These are phyloP conservation scores for Zygosaccharomyces kombuchaensis DNA, from an alignment of 805 yeast genomes.

Conservation along the genomic window DNA sequence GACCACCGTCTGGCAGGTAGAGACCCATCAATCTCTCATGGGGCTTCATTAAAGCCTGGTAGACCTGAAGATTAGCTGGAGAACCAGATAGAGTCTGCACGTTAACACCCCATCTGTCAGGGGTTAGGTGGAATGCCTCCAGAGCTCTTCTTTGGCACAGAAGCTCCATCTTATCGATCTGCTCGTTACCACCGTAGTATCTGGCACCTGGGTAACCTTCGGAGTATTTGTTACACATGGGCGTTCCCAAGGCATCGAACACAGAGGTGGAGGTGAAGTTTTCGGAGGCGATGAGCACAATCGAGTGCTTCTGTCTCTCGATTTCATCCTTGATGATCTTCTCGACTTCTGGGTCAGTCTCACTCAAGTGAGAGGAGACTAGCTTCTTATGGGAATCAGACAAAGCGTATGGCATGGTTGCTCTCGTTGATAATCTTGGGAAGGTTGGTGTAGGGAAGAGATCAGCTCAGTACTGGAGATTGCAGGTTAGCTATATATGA, in stretches of 20 bases:
- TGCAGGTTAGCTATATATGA: neutral
- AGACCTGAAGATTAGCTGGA: slow-evolving; percentile 95
- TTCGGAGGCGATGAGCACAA: slow-evolving; percentile 93
- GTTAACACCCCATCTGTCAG: slow-evolving; percentile 94
- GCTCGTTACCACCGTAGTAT: slow-evolving; percentile 98
- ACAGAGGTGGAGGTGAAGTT: slow-evolving; percentile 96
- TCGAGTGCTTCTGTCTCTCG: slow-evolving; percentile 87
- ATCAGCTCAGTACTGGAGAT: neutral
- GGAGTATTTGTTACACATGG: slow-evolving; percentile 97
- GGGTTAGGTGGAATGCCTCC: slow-evolving; percentile 74
- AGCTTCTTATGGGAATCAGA: slow-evolving; percentile 61
- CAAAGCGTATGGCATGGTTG: slow-evolving; percentile 53
- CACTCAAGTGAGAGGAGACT: slow-evolving; percentile 53
- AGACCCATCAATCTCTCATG: slow-evolving; percentile 98
- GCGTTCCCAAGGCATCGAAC: slow-evolving; percentile 93
- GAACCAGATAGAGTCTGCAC: slow-evolving; percentile 96
- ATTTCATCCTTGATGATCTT: slow-evolving; percentile 73
- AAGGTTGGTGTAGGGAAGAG: neutral
- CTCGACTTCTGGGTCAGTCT: slow-evolving; percentile 77
- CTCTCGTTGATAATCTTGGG: neutral
- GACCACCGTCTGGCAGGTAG: slow-evolving; percentile 98
- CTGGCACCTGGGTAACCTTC: slow-evolving; percentile 99
- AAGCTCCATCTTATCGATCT: slow-evolving; percentile 88
- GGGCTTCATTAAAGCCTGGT: slow-evolving; percentile 90
- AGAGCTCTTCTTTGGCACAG: slow-evolving; percentile 94